Conservation (phyloP, 2,329 filamentous ascomycete genomes). For the Diaporthe citri region DNA sequence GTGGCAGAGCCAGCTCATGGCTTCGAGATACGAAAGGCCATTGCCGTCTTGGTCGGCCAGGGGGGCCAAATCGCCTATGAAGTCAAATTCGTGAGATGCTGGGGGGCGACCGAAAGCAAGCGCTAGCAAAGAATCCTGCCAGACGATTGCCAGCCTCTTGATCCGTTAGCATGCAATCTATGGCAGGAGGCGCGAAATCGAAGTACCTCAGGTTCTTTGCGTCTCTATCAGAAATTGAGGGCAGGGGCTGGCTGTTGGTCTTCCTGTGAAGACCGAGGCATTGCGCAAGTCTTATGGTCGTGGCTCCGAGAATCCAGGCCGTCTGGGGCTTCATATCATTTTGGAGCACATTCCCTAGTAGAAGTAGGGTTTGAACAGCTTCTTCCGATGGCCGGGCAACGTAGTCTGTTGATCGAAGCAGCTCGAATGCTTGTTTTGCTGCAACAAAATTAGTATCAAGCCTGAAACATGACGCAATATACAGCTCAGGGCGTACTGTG, state of each 20-base stretch:
- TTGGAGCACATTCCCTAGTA: conserved; percentile 38
- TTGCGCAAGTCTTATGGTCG: conserved; percentile 36
- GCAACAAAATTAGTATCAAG: neutral
- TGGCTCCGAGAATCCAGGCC: conserved; percentile 38
- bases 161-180: neutral
- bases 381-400: neutral
- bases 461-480: too few relatives aligned
- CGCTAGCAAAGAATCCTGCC: conserved; percentile 35
- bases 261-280: conserved; percentile 28
- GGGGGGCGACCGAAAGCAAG: conserved; percentile 34
- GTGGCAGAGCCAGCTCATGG: conserved; percentile 39
- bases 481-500: neutral
- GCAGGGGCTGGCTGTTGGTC: neutral
- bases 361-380: neutral
- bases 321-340: conserved; percentile 40
- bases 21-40: conserved; percentile 17
- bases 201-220: conserved; percentile 12
- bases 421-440: conserved; percentile 21
- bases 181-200: too few relatives aligned
- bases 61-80: conserved; percentile 16
- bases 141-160: conserved; percentile 31
- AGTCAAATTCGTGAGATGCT: conserved; percentile 38
- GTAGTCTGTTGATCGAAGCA: conserved; percentile 20
- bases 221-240: neutral
- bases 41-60: neutral